phyloP scores from a whole-genome alignment of 2,329 filamentous ascomycete genomes.

The Pseudocercospora musae region DNA sequence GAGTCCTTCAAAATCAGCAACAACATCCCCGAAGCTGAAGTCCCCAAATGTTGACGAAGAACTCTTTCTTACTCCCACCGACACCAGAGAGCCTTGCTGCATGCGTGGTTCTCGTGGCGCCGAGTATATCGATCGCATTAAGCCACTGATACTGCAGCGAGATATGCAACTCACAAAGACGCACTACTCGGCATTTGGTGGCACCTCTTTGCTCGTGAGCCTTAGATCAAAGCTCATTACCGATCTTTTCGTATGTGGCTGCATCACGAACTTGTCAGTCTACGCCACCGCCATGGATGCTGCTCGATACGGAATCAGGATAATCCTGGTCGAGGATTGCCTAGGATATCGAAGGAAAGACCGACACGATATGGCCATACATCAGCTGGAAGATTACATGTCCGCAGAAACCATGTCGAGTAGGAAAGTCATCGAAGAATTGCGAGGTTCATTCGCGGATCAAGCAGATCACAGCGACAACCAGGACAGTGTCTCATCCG shows the following conservation, averaged over 20 bases:
- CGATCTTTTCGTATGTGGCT: slow-evolving; percentile 84
- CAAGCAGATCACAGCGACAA: slow-evolving; percentile 15
- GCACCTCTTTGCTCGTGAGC: slow-evolving; percentile 68
- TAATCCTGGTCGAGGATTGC: slow-evolving; percentile 85
- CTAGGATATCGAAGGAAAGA: slow-evolving; percentile 71
- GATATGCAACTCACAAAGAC: slow-evolving; percentile 64
- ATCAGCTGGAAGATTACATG: slow-evolving; percentile 68
- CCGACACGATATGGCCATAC: slow-evolving; percentile 68
- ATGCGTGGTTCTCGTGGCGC: slow-evolving; percentile 45
- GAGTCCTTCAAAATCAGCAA: slow-evolving; percentile 3
- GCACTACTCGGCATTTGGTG: slow-evolving; percentile 83
- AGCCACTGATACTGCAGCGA: slow-evolving; percentile 48
- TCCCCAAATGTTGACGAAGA: slow-evolving; percentile 43
- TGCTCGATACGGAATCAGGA: slow-evolving; percentile 79
- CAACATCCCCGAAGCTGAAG: slow-evolving; percentile 10
- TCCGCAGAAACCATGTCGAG: slow-evolving; percentile 65
- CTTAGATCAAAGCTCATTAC: slow-evolving; percentile 84
- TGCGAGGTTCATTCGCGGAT: slow-evolving; percentile 17
- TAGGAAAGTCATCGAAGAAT: slow-evolving; percentile 42
- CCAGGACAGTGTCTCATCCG: not conserved
- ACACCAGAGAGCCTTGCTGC: slow-evolving; percentile 42
- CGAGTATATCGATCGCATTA: slow-evolving; percentile 50
- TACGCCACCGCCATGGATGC: slow-evolving; percentile 91
- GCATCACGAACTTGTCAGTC: slow-evolving; percentile 80
- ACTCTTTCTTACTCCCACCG: slow-evolving; percentile 42